phyloP scores from a whole-genome alignment of 352 stramenopile genomes.

The Hyaloperonospora arabidopsidis region DNA sequence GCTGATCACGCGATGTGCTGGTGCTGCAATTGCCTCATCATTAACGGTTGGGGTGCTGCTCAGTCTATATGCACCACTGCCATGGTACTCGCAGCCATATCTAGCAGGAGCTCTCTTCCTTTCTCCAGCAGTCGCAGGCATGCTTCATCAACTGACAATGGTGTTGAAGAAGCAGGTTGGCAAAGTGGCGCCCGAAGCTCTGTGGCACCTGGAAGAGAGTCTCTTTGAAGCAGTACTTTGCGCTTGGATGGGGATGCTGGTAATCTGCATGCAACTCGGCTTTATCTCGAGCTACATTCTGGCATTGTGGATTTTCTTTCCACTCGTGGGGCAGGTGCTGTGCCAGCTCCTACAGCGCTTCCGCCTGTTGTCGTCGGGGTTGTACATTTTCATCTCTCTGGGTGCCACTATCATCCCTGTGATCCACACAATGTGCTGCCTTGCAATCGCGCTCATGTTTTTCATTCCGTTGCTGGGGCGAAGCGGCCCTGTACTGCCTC shows the following conservation, averaged over 20 bases:
- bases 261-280: constrained; percentile 29
- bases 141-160: constrained; percentile 39
- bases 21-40: constrained; percentile 24
- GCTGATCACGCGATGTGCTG: constrained; percentile 33
- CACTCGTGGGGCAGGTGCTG: constrained; percentile 39
- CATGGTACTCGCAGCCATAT: constrained; percentile 61
- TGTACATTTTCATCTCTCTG: constrained; percentile 49
- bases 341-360: constrained; percentile 35
- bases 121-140: constrained; percentile 38
- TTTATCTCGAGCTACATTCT: constrained; percentile 55
- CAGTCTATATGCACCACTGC: constrained; percentile 54
- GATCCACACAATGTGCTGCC: constrained; percentile 48
- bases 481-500: constrained; percentile 42
- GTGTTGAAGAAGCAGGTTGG: constrained; percentile 28
- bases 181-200: constrained; percentile 15
- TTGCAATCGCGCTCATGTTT: constrained; percentile 57
- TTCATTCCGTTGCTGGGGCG: constrained; percentile 70
- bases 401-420: constrained; percentile 44
- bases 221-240: constrained; percentile 55
- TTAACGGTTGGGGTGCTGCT: constrained; percentile 43
- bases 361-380: constrained; percentile 28
- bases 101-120: constrained; percentile 41
- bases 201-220: constrained; percentile 53
- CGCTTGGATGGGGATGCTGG: constrained; percentile 35
- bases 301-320: constrained; percentile 60